phyloP scores from a whole-genome alignment of 108 stramenopile species.

The Pinguiococcus pyrenoidosus region DNA sequence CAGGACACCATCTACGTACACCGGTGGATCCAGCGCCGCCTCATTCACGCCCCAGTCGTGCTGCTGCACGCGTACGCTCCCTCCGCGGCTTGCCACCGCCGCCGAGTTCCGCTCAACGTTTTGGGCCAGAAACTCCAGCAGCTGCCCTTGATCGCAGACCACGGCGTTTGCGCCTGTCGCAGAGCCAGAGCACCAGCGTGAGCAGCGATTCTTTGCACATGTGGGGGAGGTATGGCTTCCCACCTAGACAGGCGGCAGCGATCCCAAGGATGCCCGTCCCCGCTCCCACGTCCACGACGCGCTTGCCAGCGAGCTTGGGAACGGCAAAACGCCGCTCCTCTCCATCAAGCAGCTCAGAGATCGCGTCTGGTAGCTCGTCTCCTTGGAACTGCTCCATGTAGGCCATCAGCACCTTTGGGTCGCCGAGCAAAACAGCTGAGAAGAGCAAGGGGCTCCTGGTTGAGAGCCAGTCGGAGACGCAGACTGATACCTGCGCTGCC shows the following conservation, averaged over 20 bases:
- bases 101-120: constrained; percentile 34
- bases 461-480: too few species aligned
- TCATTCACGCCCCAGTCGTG: constrained; percentile 28
- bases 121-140: constrained; percentile 48
- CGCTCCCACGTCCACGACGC: constrained; percentile 57
- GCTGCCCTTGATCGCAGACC: constrained; percentile 51
- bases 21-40: constrained; percentile 31
- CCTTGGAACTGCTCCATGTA: too few species aligned
- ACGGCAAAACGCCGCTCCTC: constrained; percentile 37
- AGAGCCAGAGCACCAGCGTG: too few species aligned
- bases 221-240: constrained; percentile 59
- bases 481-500: constrained; percentile 64
- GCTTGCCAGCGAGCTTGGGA: constrained; percentile 15
- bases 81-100: not conserved
- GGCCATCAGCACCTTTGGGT: too few species aligned
- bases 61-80: constrained; percentile 5
- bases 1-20: too few species aligned
- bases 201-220: too few species aligned
- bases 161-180: too few species aligned
- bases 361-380: too few species aligned
- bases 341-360: constrained; percentile 61
- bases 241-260: constrained; percentile 58
- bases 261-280: constrained; percentile 66
- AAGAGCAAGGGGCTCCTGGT: too few species aligned
- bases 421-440: too few species aligned